Percentiles rank a stretch among this genome's conserved stretches.
Conservation (phyloP, 2,329 filamentous ascomycete genomes). For the Dryadomyces quercus-mongolicae region DNA sequence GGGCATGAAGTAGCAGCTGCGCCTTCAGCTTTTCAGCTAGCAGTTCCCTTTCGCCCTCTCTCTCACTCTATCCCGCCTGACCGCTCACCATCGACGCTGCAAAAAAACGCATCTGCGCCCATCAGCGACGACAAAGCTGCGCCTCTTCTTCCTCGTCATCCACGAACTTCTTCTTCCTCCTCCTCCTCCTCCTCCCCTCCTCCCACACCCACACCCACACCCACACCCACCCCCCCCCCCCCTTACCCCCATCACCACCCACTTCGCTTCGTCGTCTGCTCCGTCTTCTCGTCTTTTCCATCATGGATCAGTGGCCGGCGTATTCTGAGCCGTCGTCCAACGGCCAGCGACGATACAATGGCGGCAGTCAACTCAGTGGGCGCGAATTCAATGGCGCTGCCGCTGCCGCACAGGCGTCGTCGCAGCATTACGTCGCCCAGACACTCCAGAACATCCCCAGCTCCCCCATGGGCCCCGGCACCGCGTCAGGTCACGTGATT, state of each 20-base stretch:
- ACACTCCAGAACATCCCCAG: slow-evolving; percentile 28
- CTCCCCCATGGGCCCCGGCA: slow-evolving; percentile 34
- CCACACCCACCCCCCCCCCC: background rate
- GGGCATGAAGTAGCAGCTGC: background rate
- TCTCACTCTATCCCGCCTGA: background rate
- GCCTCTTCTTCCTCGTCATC: background rate
- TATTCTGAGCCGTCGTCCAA: slow-evolving; percentile 53
- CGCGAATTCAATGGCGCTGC: slow-evolving; percentile 14
- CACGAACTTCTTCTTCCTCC: background rate
- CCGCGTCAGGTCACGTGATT: slow-evolving; percentile 37
- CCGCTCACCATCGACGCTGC: background rate
- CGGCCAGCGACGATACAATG: slow-evolving; percentile 52
- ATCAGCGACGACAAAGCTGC: too few relatives aligned
- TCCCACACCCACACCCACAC: background rate
- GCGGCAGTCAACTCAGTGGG: slow-evolving; percentile 19
- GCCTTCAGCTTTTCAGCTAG: background rate
- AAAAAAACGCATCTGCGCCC: background rate
- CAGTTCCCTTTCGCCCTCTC: background rate
- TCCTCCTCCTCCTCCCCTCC: background rate
- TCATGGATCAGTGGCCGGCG: slow-evolving; percentile 53
- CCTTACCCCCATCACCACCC: background rate
- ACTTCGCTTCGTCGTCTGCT: background rate
- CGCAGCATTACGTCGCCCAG: slow-evolving; percentile 15
- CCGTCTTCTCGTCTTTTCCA: background rate
- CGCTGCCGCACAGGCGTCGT: slow-evolving; percentile 15